Evolutionary conservation across 306 rosid species (phyloP).

Genomic region (Cicer arietinum): DNA sequence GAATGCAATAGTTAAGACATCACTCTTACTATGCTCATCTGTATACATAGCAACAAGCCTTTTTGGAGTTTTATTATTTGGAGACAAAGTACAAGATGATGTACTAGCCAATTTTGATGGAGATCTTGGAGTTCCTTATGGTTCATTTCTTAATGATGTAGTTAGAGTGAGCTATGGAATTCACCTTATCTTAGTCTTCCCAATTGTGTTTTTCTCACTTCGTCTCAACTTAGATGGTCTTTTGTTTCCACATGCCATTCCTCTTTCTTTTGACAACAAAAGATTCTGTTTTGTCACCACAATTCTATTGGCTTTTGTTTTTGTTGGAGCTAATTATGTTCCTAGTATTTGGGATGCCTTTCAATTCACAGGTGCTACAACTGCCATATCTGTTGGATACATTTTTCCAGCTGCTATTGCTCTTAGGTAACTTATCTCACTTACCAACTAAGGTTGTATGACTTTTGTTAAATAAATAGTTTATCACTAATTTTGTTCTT

Average conservation of each 20-base stretch:
- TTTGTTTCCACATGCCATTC: slow-evolving; percentile 69
- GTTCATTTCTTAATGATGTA: slow-evolving; percentile 67
- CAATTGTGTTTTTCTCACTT: slow-evolving; percentile 76
- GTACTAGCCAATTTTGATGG: slow-evolving; percentile 80
- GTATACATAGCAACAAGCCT: slow-evolving; percentile 7
- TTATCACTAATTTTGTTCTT: too few species aligned
- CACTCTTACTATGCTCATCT: background rate
- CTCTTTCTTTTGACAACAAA: slow-evolving; percentile 55
- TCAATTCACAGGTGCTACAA: slow-evolving; percentile 83
- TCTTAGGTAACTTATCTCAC: slow-evolving; percentile 50
- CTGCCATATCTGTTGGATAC: slow-evolving; percentile 65
- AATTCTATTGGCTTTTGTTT: slow-evolving; percentile 62
- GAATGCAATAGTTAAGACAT: slow-evolving; percentile 5
- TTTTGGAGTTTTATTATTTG: slow-evolving; percentile 56
- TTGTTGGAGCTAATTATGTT: slow-evolving; percentile 73
- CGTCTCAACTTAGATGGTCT: slow-evolving; percentile 75
- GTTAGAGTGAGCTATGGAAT: slow-evolving; percentile 77
- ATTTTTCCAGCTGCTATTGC: slow-evolving; percentile 71
- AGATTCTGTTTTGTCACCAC: slow-evolving; percentile 65
- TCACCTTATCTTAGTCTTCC: slow-evolving; percentile 84
- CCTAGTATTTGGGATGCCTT: slow-evolving; percentile 88
- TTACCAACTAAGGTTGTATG: too few species aligned
- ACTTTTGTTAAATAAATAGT: too few species aligned
- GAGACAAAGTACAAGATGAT: slow-evolving; percentile 71
- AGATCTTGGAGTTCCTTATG: slow-evolving; percentile 71